Evolutionary conservation across 805 yeast genomes (phyloP).

Genomic region (Lachancea cidri): DNA sequence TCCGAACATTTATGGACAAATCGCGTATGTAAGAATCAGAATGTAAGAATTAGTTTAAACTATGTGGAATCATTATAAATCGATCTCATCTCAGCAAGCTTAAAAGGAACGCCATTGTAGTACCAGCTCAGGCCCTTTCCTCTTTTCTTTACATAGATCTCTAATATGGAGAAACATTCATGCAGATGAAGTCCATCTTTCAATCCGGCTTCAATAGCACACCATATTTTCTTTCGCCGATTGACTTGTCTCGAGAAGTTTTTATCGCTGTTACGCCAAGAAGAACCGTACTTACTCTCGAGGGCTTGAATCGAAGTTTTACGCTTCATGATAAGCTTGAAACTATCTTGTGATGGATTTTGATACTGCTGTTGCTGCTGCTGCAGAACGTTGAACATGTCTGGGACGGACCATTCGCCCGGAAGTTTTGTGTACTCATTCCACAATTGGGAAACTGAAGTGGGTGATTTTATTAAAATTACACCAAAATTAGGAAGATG

Average conservation of each 20-base stretch:
- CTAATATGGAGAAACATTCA: conserved; percentile 22
- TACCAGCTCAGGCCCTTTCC: conserved; percentile 26
- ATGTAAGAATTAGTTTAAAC: not conserved
- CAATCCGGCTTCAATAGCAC: conserved; percentile 26
- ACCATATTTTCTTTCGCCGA: conserved; percentile 30
- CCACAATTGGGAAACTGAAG: conserved; percentile 26
- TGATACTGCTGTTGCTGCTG: conserved; percentile 14
- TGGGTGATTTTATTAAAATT: conserved; percentile 26
- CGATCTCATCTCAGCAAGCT: conserved; percentile 12
- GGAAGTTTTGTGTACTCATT: conserved; percentile 28
- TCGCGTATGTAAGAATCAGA: not conserved
- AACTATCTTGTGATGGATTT: conserved; percentile 4
- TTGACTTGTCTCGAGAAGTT: conserved; percentile 31
- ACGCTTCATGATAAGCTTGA: conserved; percentile 17
- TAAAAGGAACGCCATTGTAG: conserved; percentile 30
- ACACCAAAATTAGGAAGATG: conserved; percentile 26
- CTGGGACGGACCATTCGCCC: conserved; percentile 23
- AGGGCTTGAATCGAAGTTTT: conserved; percentile 22
- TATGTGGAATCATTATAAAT: not conserved
- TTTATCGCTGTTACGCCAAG: conserved; percentile 29
- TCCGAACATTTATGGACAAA: too few species aligned
- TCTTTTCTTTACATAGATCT: conserved; percentile 18
- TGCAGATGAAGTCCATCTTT: conserved; percentile 20
- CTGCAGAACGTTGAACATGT: conserved; percentile 16
- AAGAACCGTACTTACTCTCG: conserved; percentile 23